phyloP scores from a whole-genome alignment of 768 basidiomycete genomes.

The Suillus paluster region DNA sequence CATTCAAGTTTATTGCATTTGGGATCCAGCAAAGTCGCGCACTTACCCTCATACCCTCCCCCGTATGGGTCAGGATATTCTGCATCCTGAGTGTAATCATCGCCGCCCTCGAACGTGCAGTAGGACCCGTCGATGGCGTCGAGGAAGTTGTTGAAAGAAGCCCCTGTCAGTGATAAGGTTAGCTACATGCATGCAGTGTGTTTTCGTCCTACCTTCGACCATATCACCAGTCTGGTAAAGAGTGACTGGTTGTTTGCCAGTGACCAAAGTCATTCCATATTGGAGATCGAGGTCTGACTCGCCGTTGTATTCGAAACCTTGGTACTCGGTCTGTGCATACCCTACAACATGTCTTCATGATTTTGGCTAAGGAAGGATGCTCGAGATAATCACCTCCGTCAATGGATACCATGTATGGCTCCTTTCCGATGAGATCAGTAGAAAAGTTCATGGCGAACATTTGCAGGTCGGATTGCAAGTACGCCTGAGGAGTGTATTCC shows the following conservation, averaged over 20 bases:
- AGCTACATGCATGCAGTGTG: not conserved
- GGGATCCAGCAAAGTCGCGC: too few species aligned
- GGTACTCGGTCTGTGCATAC: constrained; percentile 28
- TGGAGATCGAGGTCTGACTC: constrained; percentile 63
- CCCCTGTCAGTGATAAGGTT: constrained; percentile 31
- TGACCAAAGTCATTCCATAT: constrained; percentile 55
- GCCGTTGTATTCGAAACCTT: constrained; percentile 51
- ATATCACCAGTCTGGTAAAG: constrained; percentile 51
- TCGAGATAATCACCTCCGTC: constrained; percentile 35
- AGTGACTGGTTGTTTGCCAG: constrained; percentile 42
- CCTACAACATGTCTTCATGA: constrained; percentile 22
- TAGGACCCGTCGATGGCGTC: constrained; percentile 52
- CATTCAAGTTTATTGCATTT: not conserved
- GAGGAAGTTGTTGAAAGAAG: constrained; percentile 50
- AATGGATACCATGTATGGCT: constrained; percentile 37
- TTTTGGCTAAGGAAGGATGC: not conserved
- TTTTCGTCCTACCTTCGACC: constrained; percentile 36
- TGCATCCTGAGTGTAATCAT: constrained; percentile 42
- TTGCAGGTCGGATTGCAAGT: constrained; percentile 33
- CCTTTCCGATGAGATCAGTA: constrained; percentile 23
- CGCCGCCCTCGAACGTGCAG: constrained; percentile 48
- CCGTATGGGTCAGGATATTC: constrained; percentile 36
- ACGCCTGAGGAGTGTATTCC: constrained; percentile 40
- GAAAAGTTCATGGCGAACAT: constrained; percentile 37
- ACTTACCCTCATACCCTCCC: constrained; percentile 27